Conservation (phyloP, 495 filamentous ascomycete genomes). For the Penicillium simplicissimum region DNA sequence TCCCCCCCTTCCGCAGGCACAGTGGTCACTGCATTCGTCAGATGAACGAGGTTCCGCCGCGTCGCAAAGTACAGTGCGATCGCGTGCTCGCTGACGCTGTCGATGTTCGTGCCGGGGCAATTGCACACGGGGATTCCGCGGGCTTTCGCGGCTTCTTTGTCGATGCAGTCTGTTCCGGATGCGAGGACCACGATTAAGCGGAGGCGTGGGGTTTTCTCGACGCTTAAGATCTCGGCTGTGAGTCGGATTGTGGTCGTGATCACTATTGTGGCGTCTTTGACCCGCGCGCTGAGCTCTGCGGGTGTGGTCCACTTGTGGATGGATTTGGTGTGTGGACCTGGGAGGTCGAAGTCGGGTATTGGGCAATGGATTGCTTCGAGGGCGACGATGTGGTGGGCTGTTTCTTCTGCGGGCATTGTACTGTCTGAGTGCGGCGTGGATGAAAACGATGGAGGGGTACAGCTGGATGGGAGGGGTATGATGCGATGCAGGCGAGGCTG, state of each 20-base stretch:
- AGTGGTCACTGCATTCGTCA: background rate
- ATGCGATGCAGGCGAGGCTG: background rate
- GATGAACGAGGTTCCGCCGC: background rate
- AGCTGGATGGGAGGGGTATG: too few species aligned
- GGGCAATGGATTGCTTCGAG: constrained; percentile 49
- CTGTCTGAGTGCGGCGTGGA: background rate
- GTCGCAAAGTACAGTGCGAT: background rate
- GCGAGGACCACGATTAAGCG: constrained; percentile 52
- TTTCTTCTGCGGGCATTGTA: background rate
- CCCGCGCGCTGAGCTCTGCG: constrained; percentile 35
- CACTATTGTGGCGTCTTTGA: constrained; percentile 51
- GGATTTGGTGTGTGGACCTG: constrained; percentile 31
- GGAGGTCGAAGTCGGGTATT: constrained; percentile 42
- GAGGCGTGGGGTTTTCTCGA: constrained; percentile 33
- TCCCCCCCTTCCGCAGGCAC: background rate
- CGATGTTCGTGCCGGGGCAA: constrained; percentile 50
- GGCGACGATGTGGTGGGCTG: constrained; percentile 43
- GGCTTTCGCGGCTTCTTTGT: constrained; percentile 44
- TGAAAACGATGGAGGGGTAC: background rate
- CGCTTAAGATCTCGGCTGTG: constrained; percentile 10
- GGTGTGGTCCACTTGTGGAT: constrained; percentile 36
- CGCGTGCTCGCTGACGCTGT: constrained; percentile 53
- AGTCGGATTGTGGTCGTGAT: constrained; percentile 45
- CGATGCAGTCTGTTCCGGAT: constrained; percentile 53
- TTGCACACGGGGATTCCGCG: constrained; percentile 49